phyloP scores from a whole-genome alignment of 768 basidiomycete genomes.

The Lentinula aciculospora region DNA sequence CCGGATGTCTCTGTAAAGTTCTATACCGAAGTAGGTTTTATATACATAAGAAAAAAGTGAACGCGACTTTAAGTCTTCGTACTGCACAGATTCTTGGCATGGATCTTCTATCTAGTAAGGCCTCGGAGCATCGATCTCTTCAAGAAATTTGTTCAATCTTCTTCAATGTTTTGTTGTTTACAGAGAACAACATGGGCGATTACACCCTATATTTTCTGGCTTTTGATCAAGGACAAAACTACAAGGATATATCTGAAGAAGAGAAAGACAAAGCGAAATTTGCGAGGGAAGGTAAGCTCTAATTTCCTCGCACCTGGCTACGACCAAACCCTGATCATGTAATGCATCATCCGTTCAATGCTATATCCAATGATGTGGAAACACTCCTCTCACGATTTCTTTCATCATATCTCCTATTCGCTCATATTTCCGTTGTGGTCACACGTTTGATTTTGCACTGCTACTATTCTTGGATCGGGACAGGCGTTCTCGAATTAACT shows the following conservation, averaged over 20 bases:
- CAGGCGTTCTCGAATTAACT: conserved; percentile 78
- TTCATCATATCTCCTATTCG: neutral
- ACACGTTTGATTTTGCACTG: neutral
- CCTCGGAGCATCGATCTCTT: conserved; percentile 5
- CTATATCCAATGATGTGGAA: neutral
- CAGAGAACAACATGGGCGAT: conserved; percentile 49
- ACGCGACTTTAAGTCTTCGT: conserved; percentile 3
- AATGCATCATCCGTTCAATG: neutral
- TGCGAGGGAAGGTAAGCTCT: conserved; percentile 57
- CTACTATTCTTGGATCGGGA: neutral
- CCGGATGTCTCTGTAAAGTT: conserved; percentile 76
- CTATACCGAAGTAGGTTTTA: conserved; percentile 60
- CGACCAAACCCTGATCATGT: neutral
- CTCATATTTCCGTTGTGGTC: neutral
- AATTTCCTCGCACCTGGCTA: neutral
- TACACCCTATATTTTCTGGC: conserved; percentile 88
- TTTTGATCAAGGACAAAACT: conserved; percentile 56
- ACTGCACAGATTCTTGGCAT: conserved; percentile 56
- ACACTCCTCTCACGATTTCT: neutral
- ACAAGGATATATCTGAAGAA: conserved; percentile 36
- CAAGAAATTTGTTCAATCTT: neutral
- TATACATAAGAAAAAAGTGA: too few species aligned
- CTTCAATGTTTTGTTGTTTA: neutral
- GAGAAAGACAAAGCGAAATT: conserved; percentile 47
- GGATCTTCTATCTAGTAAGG: conserved; percentile 57